Base-by-base conservation (phyloP, 495 filamentous ascomycete genomes). In the Beverwykella pulmonaria region DNA sequence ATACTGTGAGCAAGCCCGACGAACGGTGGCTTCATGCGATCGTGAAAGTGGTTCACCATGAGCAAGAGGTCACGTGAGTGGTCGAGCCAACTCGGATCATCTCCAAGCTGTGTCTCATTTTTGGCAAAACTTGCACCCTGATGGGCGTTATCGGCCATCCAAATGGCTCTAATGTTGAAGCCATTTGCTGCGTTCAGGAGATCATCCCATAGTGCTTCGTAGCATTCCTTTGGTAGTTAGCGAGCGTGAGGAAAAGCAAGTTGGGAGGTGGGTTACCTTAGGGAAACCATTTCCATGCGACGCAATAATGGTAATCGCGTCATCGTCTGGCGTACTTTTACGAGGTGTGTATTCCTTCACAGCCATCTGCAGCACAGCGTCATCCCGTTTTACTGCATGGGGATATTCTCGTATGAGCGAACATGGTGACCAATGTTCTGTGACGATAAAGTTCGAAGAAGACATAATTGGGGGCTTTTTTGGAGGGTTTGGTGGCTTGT, bases 1-100 rank as follows among this genome's bases (percentile, higher is more conserved):
- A 92, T 88, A 73, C 89, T 93, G 77, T 98, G 93, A n/a, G 92
- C 93, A 3, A 98, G 74, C 25, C 93, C 93, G 57, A 97, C 78
- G 15, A 97, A 75, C 6, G 93, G 93, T 10, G 90, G 87, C 1
- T 89, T 86, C 89, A 97, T 95, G 57, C 89, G 76, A 7, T 82
- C 77, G 36, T 91, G 89, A 76, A 96, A 92, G 47, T 84, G 79
- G 76, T 97, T 97, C 76, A 94, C 83, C 72, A 96, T 82, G 67
- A 90, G 84, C 14, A 94, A 82, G 9, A 97, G 82, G 77, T 97
- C 93, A 54, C 94, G 84, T 17, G 91, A 77, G 75, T 95, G 86
- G 77, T 98, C 94, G 55, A 85, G 81, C 94, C 93, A 97, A 50
- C 66, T 73, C 26, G 75, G 76, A 53, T 78, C 76, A 61, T 77